Conservation (phyloP, 768 basidiomycete species). For the Phanerochaete sordida region DNA sequence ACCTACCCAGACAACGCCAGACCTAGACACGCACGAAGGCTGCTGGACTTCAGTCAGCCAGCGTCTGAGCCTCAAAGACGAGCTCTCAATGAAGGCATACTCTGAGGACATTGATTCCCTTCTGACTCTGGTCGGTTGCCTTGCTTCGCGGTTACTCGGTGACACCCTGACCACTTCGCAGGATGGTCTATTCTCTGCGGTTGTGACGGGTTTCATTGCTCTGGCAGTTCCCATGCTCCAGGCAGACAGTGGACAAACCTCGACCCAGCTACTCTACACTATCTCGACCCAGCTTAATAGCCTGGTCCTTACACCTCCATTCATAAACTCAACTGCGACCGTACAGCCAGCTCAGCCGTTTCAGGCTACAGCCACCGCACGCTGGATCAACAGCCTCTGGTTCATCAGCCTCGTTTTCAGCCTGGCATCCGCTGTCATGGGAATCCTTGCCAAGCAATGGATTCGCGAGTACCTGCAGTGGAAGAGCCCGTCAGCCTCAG, state of each 20-base stretch:
- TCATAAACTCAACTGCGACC: not conserved
- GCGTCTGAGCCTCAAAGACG: not conserved
- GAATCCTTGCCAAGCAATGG: conserved; percentile 11
- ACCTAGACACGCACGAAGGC: too few species aligned
- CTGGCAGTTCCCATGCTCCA: not conserved
- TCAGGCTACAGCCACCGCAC: not conserved
- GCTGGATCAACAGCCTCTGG: conserved; percentile 7
- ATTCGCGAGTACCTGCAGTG: not conserved
- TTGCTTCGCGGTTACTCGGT: not conserved
- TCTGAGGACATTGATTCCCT: conserved; percentile 7
- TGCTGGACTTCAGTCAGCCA: not conserved
- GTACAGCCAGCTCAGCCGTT: not conserved
- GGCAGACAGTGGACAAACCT: not conserved
- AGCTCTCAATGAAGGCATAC: not conserved
- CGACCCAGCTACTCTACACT: not conserved
- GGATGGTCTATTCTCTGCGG: conserved; percentile 10
- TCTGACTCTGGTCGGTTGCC: not conserved
- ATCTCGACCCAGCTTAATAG: conserved; percentile 1
- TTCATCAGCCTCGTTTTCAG: conserved; percentile 7
- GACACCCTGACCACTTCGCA: not conserved
- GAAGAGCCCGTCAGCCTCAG: not conserved
- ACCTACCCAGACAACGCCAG: too few species aligned
- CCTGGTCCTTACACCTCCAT: not conserved
- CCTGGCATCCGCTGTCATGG: not conserved
- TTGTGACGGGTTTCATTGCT: conserved; percentile 1